Base-by-base conservation (phyloP, 2,329 filamentous ascomycete species). In the Diaporthe citri region DNA sequence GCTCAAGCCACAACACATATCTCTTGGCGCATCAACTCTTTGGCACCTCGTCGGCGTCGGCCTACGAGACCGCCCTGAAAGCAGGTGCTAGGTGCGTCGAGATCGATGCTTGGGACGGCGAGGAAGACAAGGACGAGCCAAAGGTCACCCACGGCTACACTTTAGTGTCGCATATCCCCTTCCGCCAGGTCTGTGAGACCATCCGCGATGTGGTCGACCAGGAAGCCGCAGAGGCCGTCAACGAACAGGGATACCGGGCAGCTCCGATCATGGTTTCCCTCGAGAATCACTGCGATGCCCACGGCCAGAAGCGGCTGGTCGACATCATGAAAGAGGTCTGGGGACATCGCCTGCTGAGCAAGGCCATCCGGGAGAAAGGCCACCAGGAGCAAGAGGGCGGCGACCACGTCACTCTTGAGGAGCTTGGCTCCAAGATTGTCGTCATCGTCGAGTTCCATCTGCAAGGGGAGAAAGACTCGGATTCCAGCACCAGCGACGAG, bases 1-100 rank as follows among this genome's bases (percentile, higher is more conserved):
- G 90, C 82, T 93, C 91, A 5, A 93, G 90, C 77, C 93, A 94
- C 84, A 94, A 94, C 82, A 94, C 93, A 0, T 94, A 94, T 79
- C 85, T 94, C 36, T 86, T 92, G 79, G 92, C 92, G 0, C 91
- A 94, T 81, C 93, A 94, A 83, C 88, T 94, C 2, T 92, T 87
- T 78, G 93, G 93, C 6, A 85, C 85, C 31, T 93, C 91, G 2
- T 90, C 89, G 3, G 90, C 91, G 10, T 84, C 86, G 5, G 92
- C 91, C 0, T 94, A 94, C 79, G 87, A 91, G 78, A 90, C 87
- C 8, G 90, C 91, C 0, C 84, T 94, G 22, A 85, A 83, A 41
- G 89, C 91, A 0, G 93, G 92, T 1, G 91, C 91, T 2, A 86
- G 93, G 9, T 94, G 93, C 78, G 92, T 94, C 51, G 93, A 94